phyloP scores from a whole-genome alignment of 371 early-diverging fungal genomes.

The Syncephalastrum monosporum region DNA sequence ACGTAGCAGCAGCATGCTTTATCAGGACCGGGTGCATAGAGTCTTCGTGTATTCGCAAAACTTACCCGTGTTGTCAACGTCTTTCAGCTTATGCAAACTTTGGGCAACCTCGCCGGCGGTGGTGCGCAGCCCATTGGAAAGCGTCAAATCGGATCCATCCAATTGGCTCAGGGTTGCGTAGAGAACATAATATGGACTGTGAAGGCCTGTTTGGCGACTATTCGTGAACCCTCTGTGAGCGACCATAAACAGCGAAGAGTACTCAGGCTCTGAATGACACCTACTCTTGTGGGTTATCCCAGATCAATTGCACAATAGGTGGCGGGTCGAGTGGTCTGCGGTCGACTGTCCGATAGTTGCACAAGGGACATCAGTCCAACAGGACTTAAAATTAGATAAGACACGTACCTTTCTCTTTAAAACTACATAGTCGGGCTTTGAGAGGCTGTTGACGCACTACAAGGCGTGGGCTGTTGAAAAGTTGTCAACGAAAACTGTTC shows the following conservation, averaged over 20 bases:
- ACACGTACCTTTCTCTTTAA: conserved; percentile 49
- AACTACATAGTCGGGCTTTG: conserved; percentile 56
- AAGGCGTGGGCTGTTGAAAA: conserved; percentile 3
- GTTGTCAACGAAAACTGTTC: conserved; percentile 3
- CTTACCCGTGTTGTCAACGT: conserved; percentile 40
- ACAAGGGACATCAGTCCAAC: not conserved
- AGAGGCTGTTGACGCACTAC: conserved; percentile 52
- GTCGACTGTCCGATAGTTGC: conserved; percentile 29
- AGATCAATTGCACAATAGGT: conserved; percentile 42
- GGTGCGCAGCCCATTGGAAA: conserved; percentile 32
- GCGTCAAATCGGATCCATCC: conserved; percentile 28
- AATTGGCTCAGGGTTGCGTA: conserved; percentile 33
- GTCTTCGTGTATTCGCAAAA: not conserved
- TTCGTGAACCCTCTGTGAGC: conserved; percentile 11
- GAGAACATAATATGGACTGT: conserved; percentile 41
- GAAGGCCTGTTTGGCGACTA: conserved; percentile 19
- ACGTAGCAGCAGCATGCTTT: no score
- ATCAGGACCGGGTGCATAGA: no score
- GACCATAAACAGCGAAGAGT: not conserved
- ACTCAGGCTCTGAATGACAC: not conserved
- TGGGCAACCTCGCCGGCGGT: conserved; percentile 50
- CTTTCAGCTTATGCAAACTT: conserved; percentile 46
- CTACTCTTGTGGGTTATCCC: conserved; percentile 16
- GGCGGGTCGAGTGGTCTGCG: conserved; percentile 55
- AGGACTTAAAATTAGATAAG: conserved; percentile 2